Evolutionary conservation across 352 stramenopile species (phyloP).

Genomic region (Globisporangium spinosum): DNA sequence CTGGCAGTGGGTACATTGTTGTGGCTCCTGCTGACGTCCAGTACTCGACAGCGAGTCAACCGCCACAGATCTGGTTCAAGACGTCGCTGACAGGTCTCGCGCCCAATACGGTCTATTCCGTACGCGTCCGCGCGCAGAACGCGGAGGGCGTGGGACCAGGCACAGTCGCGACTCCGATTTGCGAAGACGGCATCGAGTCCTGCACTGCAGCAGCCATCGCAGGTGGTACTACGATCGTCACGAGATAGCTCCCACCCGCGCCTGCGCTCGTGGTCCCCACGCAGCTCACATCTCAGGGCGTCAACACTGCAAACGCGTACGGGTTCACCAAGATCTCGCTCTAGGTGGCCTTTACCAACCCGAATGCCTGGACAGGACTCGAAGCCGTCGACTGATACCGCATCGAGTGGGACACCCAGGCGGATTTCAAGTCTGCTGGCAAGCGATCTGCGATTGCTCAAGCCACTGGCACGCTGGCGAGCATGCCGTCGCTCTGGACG

Average conservation of each 20-base stretch:
- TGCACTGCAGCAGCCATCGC: constrained; percentile 38
- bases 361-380: constrained; percentile 65
- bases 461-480: constrained; percentile 6
- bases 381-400: constrained; percentile 84
- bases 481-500: constrained; percentile 42
- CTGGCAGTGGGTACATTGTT: constrained; percentile 37
- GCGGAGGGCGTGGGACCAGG: constrained; percentile 65
- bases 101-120: constrained; percentile 62
- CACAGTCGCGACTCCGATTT: constrained; percentile 78
- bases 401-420: constrained; percentile 87
- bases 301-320: constrained; percentile 38
- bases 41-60: constrained; percentile 4
- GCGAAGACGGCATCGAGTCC: constrained; percentile 76
- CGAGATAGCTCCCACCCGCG: constrained; percentile 50
- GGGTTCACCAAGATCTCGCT: constrained; percentile 64
- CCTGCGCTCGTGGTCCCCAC: constrained; percentile 45
- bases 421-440: constrained; percentile 50
- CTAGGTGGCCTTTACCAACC: constrained; percentile 61
- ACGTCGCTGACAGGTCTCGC: constrained; percentile 31
- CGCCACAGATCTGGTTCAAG: constrained; percentile 19
- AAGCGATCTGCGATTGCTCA: constrained; percentile 40
- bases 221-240: constrained; percentile 32
- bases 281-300: constrained; percentile 33
- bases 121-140: constrained; percentile 85
- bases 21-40: constrained; percentile 22